phyloP scores from a whole-genome alignment of 192 early-diverging fungal species.

The Coemansia sp. region DNA sequence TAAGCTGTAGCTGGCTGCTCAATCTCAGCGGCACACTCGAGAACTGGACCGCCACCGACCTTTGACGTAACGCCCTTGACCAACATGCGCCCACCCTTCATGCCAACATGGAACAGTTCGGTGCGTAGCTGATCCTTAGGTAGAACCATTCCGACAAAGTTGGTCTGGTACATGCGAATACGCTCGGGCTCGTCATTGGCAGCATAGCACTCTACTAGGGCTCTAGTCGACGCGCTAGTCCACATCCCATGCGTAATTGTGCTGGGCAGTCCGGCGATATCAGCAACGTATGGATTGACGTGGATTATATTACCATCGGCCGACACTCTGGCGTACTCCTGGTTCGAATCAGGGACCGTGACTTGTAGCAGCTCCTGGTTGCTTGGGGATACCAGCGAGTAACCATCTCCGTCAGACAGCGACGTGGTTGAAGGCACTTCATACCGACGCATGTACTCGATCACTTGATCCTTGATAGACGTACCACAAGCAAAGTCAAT shows the following conservation, averaged over 20 bases:
- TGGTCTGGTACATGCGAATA: constrained; percentile 77
- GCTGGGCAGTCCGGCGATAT: constrained; percentile 79
- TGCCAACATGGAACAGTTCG: constrained; percentile 87
- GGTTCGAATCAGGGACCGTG: constrained; percentile 71
- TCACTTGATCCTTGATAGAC: constrained; percentile 75
- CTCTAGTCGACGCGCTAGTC: constrained; percentile 89
- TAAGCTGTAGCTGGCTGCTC: constrained; percentile 89
- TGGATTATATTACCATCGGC: constrained; percentile 93
- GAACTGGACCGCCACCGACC: constrained; percentile 66
- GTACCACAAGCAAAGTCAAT: constrained; percentile 72
- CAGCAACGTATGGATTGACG: constrained; percentile 89
- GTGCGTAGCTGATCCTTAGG: constrained; percentile 81
- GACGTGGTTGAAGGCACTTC: constrained; percentile 69
- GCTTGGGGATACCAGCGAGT: not conserved
- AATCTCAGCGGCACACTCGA: constrained; percentile 82
- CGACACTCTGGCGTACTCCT: constrained; percentile 76
- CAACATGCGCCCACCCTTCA: constrained; percentile 92
- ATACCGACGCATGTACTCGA: constrained; percentile 78
- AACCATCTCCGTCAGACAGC: constrained; percentile 71
- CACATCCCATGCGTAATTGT: constrained; percentile 96
- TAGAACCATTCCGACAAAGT: constrained; percentile 88
- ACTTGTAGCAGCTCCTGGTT: not conserved
- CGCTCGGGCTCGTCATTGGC: constrained; percentile 84
- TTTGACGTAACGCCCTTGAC: constrained; percentile 86
- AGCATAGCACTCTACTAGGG: constrained; percentile 87